Evolutionary conservation across 768 basidiomycete species (phyloP), one percentile per base, ranked within the genome.

Genomic region (Boletus sp.): DNA sequence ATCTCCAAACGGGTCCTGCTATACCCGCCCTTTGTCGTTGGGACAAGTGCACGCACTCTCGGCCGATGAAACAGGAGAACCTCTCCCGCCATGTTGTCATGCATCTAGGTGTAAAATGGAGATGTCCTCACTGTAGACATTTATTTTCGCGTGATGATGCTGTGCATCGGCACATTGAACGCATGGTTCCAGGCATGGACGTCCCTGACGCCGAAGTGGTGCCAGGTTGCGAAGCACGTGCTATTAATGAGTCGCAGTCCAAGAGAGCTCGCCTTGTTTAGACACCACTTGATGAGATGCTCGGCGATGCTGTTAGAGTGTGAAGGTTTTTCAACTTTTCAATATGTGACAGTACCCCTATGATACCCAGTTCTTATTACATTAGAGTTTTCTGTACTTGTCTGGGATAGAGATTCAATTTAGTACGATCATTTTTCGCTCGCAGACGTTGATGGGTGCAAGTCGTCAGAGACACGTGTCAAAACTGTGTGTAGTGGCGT

Each of bases 141-240:
- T 53, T 55, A 51, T 62, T 71, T 21, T 70, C 69, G 48, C 69
- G 69, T 55, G 70, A 72, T 15, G 69, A 70, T 55, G 70, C 69
- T 34, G 64, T 70, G 39, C 61, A 62, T 45, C 64, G 69, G 7
- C 69, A 70, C 47, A 59, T 71, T 23, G 66, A 70, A 55, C 68
- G 68, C 48, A 62, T 68, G 60, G 43, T 25, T 21, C 59, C 61
- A 19, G 60, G 56, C n/a, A 59, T 58, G 62, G 55, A 63, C 27
- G 59, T 54, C 33, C 54, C 57, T 40, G 67, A 62, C 14, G 59
- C 56, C 3, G 69, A 67, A 33, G 67, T 69, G 21, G 30, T 67
- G 7, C 62, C 59, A 34, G 61, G 56, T 11, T 42, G 38, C 8
- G 55, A 55, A 4, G 59, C 56, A 60, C 50, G 62, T 58, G 50